Base-by-base conservation (phyloP, 2,329 filamentous ascomycete genomes). In the Colletotrichum sp. region DNA sequence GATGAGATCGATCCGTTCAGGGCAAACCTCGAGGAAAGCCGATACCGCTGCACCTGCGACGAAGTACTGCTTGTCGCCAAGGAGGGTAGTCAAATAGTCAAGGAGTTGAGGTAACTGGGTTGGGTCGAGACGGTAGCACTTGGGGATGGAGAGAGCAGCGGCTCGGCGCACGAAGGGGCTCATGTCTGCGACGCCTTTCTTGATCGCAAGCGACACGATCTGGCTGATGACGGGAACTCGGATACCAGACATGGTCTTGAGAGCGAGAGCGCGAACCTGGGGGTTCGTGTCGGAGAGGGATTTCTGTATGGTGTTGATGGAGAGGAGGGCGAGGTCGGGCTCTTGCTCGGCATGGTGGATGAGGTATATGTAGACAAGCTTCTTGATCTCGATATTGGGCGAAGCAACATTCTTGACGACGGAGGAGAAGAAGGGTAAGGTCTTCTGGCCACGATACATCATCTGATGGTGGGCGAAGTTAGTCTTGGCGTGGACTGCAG, bases 291-390 rank as follows among this genome's bases (percentile, higher is more conserved):
- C 97, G 29, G 96, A 98, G 75, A 99, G 91, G 12, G 96, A 98
- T 86, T 98, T 99, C 83, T 99, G 97, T 80, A 99, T 99, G 8
- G 97, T 98, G 86, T 99, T 99, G 90, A 99, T 98, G 75, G 96
- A 98, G 61, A 99, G 91, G 49, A 99, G 91, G 25, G 97, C 96
- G 62, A 98, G 94, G 85, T 99, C 97, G 74, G 96, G 97, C 82
- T 99, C 97, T 78, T 96, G 93, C 84, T 99, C 97, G 84, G 97
- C 97, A 90, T 99, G 96, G 83, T 98, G 95, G 77, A 99, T 94
- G 77, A 99, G 93, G 86, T 98, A 99, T 83, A 98, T 98, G 88
- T 99, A 99, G 78, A 99, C 97, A 72, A 99, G 92, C 85, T 99
- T 99, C 87, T 98, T 98, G 85, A 99, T 96, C 82, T 98, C 96